A percentile compares a stretch with the other conserved stretches of the same genome.
phyloP scores from a whole-genome alignment of 1,139 yeast species.

The Oligophagozyma castellii region DNA sequence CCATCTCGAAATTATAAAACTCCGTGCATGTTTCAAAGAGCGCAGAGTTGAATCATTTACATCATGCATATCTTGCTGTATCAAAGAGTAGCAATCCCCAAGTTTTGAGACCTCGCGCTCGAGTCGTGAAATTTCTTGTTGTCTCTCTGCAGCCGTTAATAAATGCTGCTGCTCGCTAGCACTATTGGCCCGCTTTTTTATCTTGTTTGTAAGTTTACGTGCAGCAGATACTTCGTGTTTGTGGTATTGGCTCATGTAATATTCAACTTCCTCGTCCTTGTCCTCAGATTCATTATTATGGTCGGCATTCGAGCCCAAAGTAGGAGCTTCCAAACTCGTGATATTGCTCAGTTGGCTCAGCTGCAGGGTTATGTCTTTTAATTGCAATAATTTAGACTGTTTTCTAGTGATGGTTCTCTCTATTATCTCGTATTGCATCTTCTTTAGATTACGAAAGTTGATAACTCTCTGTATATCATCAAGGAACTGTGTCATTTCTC shows the following conservation, averaged over 20 bases:
- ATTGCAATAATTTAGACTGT: constrained; percentile 13
- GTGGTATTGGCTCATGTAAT: no score
- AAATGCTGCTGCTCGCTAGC: no score
- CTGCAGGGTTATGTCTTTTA: constrained; percentile 23
- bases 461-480: constrained; percentile 54
- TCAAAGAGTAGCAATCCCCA: constrained; percentile 25
- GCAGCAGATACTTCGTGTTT: no score
- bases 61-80: constrained; percentile 24
- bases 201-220: no score
- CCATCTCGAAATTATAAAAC: constrained; percentile 19
- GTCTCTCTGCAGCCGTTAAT: constrained; percentile 23
- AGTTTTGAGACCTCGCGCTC: constrained; percentile 25
- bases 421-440: constrained; percentile 48
- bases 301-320: no score
- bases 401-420: constrained; percentile 26
- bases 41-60: constrained; percentile 23
- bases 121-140: constrained; percentile 19
- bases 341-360: constrained; percentile 21
- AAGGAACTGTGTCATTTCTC: constrained; percentile 72
- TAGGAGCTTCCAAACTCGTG: constrained; percentile 20
- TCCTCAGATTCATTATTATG: constrained; percentile 12
- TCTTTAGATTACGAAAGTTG: constrained; percentile 57
- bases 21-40: constrained; percentile 14
- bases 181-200: no score
- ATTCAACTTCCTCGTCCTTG: no score